Evolutionary conservation across 495 filamentous ascomycete species (phyloP), one percentile per base, ranked within the genome.

Genomic region (Thozetella sp.): DNA sequence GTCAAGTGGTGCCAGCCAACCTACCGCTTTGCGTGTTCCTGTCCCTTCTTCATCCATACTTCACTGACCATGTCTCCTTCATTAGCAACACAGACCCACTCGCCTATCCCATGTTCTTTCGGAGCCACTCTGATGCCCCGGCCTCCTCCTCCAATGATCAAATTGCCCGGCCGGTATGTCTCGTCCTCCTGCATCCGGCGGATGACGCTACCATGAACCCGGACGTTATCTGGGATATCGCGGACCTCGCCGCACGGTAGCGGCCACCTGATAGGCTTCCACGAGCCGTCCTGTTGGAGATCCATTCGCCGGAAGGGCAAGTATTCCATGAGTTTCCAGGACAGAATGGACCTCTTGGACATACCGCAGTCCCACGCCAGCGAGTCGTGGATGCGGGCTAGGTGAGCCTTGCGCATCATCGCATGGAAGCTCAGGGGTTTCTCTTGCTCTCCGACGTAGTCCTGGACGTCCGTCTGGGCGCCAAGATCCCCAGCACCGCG

Each of bases 261-360:
- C 0, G 92, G 92, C 87, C 90, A 93, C 22, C 85, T 74, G 58
- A 96, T 94, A 0, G 89, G 87, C 63, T 89, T 88, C 92, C 92
- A 96, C 0, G 85, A 84, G 1, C 91, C 91, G 59, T 94, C 88
- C 2, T 78, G 56, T 53, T 85, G 82, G 20, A 95, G 67, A 66
- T 94, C 92, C 90, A 96, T 92, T 10, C 92, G 83, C 1, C 90
- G 84, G 75, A 95, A 94, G 0, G 92, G 92, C 15, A 96, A 75
- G 65, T 88, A 93, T 66, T 96, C 90, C 90, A 95, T 94, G 26
- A 93, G 72, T 22, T 86, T 88, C 93, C 93, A 95, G 0, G 83
- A 83, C 1, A 92, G 56, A 1, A 93, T 89, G 0, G 87, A 86
- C 1, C 72, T 43, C 22, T 67, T 58, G 1, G 80, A 66, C 1